phyloP scores from a whole-genome alignment of 352 stramenopile species.

The Pythium myriotylum region DNA sequence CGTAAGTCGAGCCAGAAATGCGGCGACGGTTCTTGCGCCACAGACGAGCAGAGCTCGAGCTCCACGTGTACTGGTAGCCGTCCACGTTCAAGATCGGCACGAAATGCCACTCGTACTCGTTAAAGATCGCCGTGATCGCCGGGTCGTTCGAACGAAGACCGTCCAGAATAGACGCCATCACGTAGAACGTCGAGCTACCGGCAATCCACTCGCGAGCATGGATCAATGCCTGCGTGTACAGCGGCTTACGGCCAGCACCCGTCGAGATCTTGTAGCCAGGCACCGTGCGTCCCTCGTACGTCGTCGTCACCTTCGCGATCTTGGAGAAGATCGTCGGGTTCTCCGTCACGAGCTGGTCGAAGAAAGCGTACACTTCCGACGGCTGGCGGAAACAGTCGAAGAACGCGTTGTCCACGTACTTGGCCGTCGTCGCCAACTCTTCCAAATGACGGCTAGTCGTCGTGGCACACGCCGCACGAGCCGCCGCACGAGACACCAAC shows the following conservation, averaged over 20 bases:
- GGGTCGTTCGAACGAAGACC: constrained; percentile 21
- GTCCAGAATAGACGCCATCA: constrained; percentile 32
- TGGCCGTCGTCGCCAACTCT: constrained; percentile 5
- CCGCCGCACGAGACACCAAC: not conserved
- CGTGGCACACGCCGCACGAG: constrained; percentile 10
- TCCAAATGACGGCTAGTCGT: constrained; percentile 11
- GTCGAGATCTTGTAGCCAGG: constrained; percentile 41
- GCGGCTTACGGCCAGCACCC: constrained; percentile 17
- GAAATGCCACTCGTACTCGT: constrained; percentile 39
- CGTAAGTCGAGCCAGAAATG: constrained; percentile 12
- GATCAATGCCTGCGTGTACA: constrained; percentile 35
- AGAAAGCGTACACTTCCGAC: constrained; percentile 31
- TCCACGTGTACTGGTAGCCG: constrained; percentile 28
- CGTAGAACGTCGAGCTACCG: constrained; percentile 32
- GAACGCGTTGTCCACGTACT: constrained; percentile 36
- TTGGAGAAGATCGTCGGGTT: constrained; percentile 35
- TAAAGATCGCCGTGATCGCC: constrained; percentile 26
- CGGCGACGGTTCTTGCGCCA: constrained; percentile 41
- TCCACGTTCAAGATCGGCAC: constrained; percentile 43
- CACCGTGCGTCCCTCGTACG: constrained; percentile 23
- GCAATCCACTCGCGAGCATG: constrained; percentile 43
- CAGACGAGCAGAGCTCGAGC: constrained; percentile 21
- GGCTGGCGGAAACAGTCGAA: constrained; percentile 40
- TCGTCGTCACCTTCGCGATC: constrained; percentile 32
- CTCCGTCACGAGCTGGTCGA: constrained; percentile 30